A percentile compares a stretch with the other conserved stretches of the same genome.
phyloP scores from a whole-genome alignment of 2,329 filamentous ascomycete species.

The Cladosporium halotolerans region DNA sequence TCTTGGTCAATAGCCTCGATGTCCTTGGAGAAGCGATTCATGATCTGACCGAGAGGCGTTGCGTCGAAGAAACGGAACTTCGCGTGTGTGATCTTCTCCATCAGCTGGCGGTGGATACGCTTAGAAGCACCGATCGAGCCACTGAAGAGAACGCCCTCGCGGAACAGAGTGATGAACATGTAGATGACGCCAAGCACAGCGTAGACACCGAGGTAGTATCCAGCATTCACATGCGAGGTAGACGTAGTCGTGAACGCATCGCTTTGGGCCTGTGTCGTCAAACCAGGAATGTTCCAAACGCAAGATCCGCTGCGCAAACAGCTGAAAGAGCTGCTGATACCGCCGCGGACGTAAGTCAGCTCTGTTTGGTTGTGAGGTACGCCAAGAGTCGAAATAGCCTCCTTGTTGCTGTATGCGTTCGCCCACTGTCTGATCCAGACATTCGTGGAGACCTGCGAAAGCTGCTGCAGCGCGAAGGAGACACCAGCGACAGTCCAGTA shows the following conservation, averaged over 20 bases:
- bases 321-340: slow-evolving; percentile 38
- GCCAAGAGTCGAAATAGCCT: slow-evolving; percentile 33
- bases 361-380: slow-evolving; percentile 30
- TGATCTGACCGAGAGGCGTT: slow-evolving; percentile 89
- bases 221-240: slow-evolving; percentile 60
- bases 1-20: slow-evolving; percentile 93
- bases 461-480: slow-evolving; percentile 75
- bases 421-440: slow-evolving; percentile 95
- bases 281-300: slow-evolving; percentile 38
- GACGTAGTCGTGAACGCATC: slow-evolving; percentile 1
- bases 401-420: slow-evolving; percentile 65
- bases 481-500: slow-evolving; percentile 76
- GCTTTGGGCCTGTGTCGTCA: slow-evolving; percentile 7
- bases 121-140: slow-evolving; percentile 84
- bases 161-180: slow-evolving; percentile 71
- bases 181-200: slow-evolving; percentile 71
- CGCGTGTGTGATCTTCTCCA: slow-evolving; percentile 74
- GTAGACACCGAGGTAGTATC: slow-evolving; percentile 79
- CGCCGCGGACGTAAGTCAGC: slow-evolving; percentile 37
- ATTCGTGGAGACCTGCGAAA: slow-evolving; percentile 81
- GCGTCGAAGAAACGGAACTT: slow-evolving; percentile 98
- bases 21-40: slow-evolving; percentile 98
- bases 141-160: slow-evolving; percentile 85
- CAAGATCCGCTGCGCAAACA: slow-evolving; percentile 48
- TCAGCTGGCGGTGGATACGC: slow-evolving; percentile 72